Percentiles rank a stretch among this genome's conserved stretches.
Evolutionary conservation across 106 monocot genomes (phyloP).

Genomic region (Platanthera zijinensis): DNA sequence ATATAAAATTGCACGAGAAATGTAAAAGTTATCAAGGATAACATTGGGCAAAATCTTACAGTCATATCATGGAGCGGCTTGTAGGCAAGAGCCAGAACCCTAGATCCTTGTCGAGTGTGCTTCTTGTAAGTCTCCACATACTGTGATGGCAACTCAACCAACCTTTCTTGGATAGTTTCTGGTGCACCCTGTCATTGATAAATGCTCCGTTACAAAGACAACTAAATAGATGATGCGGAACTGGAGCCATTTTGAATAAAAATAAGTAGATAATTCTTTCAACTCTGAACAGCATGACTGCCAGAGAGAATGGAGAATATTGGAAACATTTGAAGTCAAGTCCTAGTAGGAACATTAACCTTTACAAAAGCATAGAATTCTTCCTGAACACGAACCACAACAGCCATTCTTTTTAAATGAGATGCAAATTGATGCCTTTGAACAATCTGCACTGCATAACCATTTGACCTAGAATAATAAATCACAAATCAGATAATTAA

Average conservation of each 20-base stretch:
- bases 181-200: conserved; percentile 75
- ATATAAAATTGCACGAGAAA: background rate
- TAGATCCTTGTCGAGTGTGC: conserved; percentile 93
- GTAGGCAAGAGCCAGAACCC: conserved; percentile 94
- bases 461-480: conserved; percentile 57
- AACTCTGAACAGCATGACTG: background rate
- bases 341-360: conserved; percentile 31
- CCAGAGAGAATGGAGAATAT: background rate
- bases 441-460: conserved; percentile 84
- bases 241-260: background rate
- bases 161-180: conserved; percentile 93
- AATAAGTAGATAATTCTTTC: conserved; percentile 3
- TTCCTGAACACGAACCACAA: conserved; percentile 78
- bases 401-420: conserved; percentile 98
- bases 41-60: conserved; percentile 39
- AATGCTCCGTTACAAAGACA: conserved; percentile 6
- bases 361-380: conserved; percentile 84
- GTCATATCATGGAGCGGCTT: conserved; percentile 89
- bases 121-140: conserved; percentile 94
- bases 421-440: conserved; percentile 97
- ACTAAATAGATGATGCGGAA: background rate
- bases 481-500: conserved; percentile 1
- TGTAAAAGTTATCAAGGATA: background rate
- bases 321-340: background rate
- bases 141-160: conserved; percentile 58